These are phyloP conservation scores for Paramecium octaurelia DNA, from an alignment of 73 alveolate species.

Conservation along the genomic window DNA sequence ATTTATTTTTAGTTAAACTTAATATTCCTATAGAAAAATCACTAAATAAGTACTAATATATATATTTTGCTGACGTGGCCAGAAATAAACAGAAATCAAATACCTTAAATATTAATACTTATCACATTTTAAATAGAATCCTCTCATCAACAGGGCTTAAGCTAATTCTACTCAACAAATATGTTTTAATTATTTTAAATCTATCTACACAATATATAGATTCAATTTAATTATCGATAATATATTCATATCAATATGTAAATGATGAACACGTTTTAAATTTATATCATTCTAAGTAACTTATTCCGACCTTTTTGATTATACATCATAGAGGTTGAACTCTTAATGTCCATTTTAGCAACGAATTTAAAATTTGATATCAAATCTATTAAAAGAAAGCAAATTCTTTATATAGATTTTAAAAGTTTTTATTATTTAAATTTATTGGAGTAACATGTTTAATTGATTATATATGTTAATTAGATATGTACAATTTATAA, in stretches of 20 bases:
- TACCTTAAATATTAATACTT: not conserved
- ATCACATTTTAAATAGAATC: not conserved
- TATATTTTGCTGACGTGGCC: slow-evolving; percentile 28
- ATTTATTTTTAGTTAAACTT: not conserved
- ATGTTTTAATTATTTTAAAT: not conserved
- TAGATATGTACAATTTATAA: not conserved
- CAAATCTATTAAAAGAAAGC: not conserved
- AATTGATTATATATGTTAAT: not conserved
- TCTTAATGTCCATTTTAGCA: not conserved
- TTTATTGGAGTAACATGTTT: not conserved
- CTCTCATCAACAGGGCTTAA: not conserved
- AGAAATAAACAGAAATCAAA: not conserved
- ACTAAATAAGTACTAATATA: not conserved
- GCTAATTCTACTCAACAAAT: not conserved
- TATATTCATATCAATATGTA: not conserved
- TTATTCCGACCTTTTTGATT: not conserved
- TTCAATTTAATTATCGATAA: not conserved
- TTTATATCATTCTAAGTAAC: not conserved
- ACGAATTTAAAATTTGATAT: not conserved
- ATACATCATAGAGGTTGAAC: not conserved
- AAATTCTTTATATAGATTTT: no score
- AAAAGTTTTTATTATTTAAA: no score
- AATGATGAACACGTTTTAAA: not conserved
- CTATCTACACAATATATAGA: not conserved
- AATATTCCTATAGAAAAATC: not conserved